Conservation (phyloP, 164 flowering plant species). For the Protea cynaroides region DNA sequence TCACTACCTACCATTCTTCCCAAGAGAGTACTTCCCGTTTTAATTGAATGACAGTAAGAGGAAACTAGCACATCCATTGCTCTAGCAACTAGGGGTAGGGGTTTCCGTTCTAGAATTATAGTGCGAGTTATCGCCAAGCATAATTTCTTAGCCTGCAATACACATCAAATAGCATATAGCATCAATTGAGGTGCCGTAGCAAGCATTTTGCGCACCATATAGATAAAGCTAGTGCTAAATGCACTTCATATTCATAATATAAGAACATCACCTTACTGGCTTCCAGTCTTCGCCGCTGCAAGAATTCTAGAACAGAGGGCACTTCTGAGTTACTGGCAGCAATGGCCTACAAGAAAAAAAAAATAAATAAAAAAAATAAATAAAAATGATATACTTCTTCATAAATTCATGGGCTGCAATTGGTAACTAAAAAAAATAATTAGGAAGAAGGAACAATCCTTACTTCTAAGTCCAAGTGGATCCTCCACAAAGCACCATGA, state of each 20-base stretch:
- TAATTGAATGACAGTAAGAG: slow-evolving; percentile 54
- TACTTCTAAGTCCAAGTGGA: slow-evolving; percentile 83
- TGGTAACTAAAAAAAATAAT: no score
- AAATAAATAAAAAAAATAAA: no score
- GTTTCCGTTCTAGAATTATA: slow-evolving; percentile 75
- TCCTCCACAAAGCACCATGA: slow-evolving; percentile 75
- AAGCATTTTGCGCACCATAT: background rate
- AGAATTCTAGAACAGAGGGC: slow-evolving; percentile 71
- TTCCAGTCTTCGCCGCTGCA: slow-evolving; percentile 83
- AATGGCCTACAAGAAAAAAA: slow-evolving; percentile 58
- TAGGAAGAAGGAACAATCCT: background rate
- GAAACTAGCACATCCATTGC: slow-evolving; percentile 67
- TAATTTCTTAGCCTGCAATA: slow-evolving; percentile 75
- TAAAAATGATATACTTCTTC: no score
- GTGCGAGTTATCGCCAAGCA: slow-evolving; percentile 57
- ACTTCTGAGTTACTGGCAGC: slow-evolving; percentile 93
- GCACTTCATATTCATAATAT: no score
- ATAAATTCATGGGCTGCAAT: no score
- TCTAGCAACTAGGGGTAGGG: slow-evolving; percentile 58
- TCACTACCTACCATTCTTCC: slow-evolving; percentile 27
- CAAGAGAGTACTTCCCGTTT: slow-evolving; percentile 42
- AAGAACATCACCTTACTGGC: slow-evolving; percentile 48
- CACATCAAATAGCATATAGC: slow-evolving; percentile 7
- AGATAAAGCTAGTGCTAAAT: no score
- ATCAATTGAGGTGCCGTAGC: background rate